Conservation (phyloP, 2,329 filamentous ascomycete species). For the Aspergillus aculeatus region DNA sequence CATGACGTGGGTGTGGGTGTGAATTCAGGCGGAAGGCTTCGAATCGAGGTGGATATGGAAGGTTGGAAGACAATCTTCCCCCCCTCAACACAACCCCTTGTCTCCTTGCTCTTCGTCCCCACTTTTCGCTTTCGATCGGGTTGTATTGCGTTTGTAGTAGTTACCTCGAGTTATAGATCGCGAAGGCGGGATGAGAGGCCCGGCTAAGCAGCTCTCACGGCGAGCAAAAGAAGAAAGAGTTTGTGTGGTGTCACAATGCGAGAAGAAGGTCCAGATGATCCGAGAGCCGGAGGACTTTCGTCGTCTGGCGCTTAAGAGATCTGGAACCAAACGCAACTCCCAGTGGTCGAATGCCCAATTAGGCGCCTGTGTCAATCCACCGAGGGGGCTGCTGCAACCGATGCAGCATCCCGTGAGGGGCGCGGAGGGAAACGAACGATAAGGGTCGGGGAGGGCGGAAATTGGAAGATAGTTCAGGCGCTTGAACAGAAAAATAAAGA, state of each 20-base stretch:
- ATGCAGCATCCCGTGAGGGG: conserved; percentile 28
- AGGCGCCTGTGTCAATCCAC: conserved; percentile 32
- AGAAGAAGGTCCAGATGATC: conserved; percentile 5
- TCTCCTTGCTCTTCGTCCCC: conserved; percentile 7
- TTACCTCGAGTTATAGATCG: conserved; percentile 23
- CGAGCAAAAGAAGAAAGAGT: background rate
- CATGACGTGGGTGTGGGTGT: conserved; percentile 27
- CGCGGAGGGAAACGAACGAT: conserved; percentile 5
- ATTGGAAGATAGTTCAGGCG: conserved; percentile 4
- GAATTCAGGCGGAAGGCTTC: conserved; percentile 21
- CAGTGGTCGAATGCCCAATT: conserved; percentile 26
- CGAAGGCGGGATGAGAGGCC: background rate
- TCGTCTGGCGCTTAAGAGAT: conserved; percentile 35
- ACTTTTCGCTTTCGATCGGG: conserved; percentile 4
- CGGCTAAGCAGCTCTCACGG: background rate
- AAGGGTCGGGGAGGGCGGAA: conserved; percentile 4
- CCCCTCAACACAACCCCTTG: conserved; percentile 12
- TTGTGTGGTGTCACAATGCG: conserved; percentile 1
- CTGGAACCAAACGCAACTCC: conserved; percentile 19
- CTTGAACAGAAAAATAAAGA: background rate
- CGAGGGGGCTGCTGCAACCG: conserved; percentile 18
- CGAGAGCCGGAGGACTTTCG: conserved; percentile 1
- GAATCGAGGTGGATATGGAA: conserved; percentile 26
- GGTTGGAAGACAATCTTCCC: conserved; percentile 17
- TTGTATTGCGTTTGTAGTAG: conserved; percentile 18